Base-by-base conservation (phyloP, 139 green algal species). In the Micractinium conductrix region DNA sequence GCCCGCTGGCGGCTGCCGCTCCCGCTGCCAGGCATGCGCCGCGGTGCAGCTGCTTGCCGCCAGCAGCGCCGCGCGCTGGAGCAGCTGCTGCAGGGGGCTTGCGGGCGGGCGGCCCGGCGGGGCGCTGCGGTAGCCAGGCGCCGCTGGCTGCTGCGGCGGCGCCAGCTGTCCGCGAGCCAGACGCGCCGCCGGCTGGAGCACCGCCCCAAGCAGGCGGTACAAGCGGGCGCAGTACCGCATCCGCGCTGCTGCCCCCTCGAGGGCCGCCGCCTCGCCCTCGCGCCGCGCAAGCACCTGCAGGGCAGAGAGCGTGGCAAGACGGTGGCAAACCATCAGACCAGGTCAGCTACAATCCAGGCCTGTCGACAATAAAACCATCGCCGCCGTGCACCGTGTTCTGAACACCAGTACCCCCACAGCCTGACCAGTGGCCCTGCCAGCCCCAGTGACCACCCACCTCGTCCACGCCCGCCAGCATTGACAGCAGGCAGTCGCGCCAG, bases 241-340 rank as follows among this genome's bases (percentile, higher is more conserved):
- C 58, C 33, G 50, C 50, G 71, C 43, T 69, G 50, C 2, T 12
- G 65, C 35, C 38, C n/a, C 22, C 43, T 70, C 30, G 19, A 24
- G 14, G 21, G n/a, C n/a, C n/a, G n/a, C n/a, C n/a, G n/a, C n/a
- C n/a, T n/a, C 35, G 35, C 17, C 74, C 74, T 81, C 74, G 0
- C 74, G 50, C 21, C 74, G 74, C 35, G 35, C 74, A 50, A 81
- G 6, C 26, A 81, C 35, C 74, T 81, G 74, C 35, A 24, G 45
- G 67, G 67, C 21, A 28, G 35, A 1, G n/a, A 42, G 24, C 4
- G n/a, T 12, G 37, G 67, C n/a, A n/a, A 16, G 8, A 8, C 7
- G 63, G 4, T 4, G 0, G 2, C 38, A 45, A 48, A 50, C 0
- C 26, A 24, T 1, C 60, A 12, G 4, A 37, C 12, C 3, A 30